These are phyloP conservation scores for Boletus insuetus DNA, from an alignment of 768 basidiomycete genomes.

Conservation along the genomic window DNA sequence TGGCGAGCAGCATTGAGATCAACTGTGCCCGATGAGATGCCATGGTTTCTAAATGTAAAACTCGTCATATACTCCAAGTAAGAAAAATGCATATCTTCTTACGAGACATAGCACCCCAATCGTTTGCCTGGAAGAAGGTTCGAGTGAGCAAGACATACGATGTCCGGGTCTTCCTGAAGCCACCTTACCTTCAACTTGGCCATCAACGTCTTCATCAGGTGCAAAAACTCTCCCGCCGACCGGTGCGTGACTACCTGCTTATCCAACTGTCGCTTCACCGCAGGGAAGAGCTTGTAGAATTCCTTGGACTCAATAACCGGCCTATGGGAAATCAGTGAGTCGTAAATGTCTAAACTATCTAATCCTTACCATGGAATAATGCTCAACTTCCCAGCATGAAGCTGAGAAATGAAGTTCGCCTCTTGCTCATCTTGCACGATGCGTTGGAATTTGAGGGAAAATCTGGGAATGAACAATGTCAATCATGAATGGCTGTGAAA, in stretches of 20 bases:
- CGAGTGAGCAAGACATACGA: not conserved
- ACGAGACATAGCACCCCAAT: constrained; percentile 69
- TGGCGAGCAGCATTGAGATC: constrained; percentile 40
- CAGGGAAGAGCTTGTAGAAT: constrained; percentile 54
- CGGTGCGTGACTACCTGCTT: constrained; percentile 47
- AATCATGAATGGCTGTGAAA: not conserved
- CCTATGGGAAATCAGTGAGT: constrained; percentile 10
- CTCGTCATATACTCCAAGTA: not conserved
- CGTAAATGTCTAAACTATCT: not conserved
- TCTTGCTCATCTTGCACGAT: constrained; percentile 61
- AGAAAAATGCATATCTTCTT: constrained; percentile 10
- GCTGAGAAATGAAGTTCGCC: constrained; percentile 58
- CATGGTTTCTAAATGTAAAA: constrained; percentile 40
- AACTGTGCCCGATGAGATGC: constrained; percentile 46
- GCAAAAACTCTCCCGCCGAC: constrained; percentile 52
- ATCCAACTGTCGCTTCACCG: constrained; percentile 47
- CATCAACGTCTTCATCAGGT: constrained; percentile 60
- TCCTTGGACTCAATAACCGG: constrained; percentile 61
- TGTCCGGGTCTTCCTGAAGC: not conserved
- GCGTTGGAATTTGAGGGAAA: constrained; percentile 54
- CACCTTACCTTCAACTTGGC: constrained; percentile 56
- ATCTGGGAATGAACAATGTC: constrained; percentile 31
- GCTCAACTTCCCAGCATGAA: constrained; percentile 52
- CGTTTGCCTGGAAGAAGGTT: constrained; percentile 44
- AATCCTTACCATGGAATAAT: constrained; percentile 56